Base-by-base conservation (phyloP, 1,284 basidiomycete species). In the Cryptococcus maquisensis region DNA sequence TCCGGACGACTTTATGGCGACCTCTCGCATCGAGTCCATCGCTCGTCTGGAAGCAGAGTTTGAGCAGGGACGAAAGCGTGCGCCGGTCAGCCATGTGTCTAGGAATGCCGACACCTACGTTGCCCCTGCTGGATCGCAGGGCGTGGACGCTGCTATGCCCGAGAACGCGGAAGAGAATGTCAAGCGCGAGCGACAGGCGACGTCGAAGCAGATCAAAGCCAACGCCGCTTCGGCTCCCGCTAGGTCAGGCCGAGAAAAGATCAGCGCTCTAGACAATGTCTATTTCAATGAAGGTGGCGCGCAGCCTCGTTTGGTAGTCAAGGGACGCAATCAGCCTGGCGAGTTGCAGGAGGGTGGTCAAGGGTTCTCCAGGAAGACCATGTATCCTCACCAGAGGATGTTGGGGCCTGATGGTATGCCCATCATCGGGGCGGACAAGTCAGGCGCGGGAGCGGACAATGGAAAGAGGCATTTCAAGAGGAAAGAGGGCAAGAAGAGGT, bases 401-500 rank as follows among this genome's bases (percentile, higher is more conserved):
- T 80, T 93, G 12, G 83, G 84, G 1, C 81, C 90, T 54, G 86
- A 92, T 69, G 92, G 91, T 3, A 84, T 81, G 24, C 78, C 78
- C 16, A 67, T 88, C 47, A 57, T 63, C 60, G 47, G 77, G 73
- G 40, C 79, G 79, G 50, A 77, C 79, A 59, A 77, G 79, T 55
- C 71, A 15, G 69, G 79, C 2, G 73, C 83, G n/a, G 62, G 83
- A 68, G 32, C 51, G 51, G 50, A 61, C 61, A 56, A 70, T 74
- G 9, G 83, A 20, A 97, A 96, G 80, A 94, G 92, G 73, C 86
- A 88, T 66, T 89, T 90, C 79, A 98, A 94, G 78, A 88, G 86
- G 67, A 82, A 77, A 85, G 90, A 81, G 53, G 83, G 82, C 53
- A 97, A 97, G 77, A 86, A 91, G 75, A 79, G 93, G 62, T 91